Evolutionary conservation across 768 basidiomycete genomes (phyloP), one percentile per base, ranked within the genome.

Genomic region (Lyophyllum decastes): DNA sequence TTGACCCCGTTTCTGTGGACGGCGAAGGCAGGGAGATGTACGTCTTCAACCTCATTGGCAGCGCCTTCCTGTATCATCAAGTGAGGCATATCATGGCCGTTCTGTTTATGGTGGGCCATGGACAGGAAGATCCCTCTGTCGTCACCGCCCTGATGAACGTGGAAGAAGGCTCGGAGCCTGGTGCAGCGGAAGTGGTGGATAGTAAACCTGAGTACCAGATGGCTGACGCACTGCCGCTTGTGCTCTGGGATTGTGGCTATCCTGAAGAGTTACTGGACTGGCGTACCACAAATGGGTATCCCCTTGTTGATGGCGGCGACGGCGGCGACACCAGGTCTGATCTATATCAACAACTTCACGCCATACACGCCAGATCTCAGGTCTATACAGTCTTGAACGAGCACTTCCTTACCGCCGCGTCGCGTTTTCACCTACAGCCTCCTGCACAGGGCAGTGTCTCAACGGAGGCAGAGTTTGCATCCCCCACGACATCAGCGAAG

Each of bases 61-160:
- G 80, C 0, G 95, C 94, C 1, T 97, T 96, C 69, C 78, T 98
- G 41, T 98, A 95, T 73, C 94, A 98, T 72, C 95, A 97, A 77
- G 95, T 97, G 14, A 84, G 95, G 35, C 94, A 95, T 65, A 95
- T 97, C 73, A 90, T 97, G 83, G 92, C 91, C 2, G 70, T 96
- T 49, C 80, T 98, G 19, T 93, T 98, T 72, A 86, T 97, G 49
- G 83, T 96, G 51, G 96, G 95, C 17, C 72, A 88, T 0, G 85
- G 90, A 0, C 80, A 94, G 54, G 96, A 98, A 68, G 66, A 75
- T 6, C 89, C 92, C 0, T 78, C 78, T 19, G 76, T 96, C 56
- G 76, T 98, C 14, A 76, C 83, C 11, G 76, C 86, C 11, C 78
- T 98, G 22, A 78, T 97, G 68, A 91, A 96, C 70, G 82, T 86